Conservation (phyloP, 2,329 filamentous ascomycete genomes). For the Monilinia laxa region DNA sequence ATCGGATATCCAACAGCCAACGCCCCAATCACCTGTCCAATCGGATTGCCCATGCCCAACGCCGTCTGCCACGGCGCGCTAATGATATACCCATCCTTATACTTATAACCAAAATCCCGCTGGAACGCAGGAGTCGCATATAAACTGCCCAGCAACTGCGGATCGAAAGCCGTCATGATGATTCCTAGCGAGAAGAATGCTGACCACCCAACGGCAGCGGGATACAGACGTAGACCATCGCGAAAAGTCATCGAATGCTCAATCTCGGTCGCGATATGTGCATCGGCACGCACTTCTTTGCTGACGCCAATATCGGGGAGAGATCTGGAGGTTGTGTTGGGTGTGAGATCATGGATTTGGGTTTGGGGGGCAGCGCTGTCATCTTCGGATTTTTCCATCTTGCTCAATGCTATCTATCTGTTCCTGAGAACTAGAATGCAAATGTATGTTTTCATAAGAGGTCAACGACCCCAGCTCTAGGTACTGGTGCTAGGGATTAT, state of each 20-base stretch:
- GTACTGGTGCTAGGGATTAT: too few species aligned
- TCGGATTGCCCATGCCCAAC: slow-evolving; percentile 34
- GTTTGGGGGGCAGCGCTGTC: too few species aligned
- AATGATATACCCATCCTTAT: slow-evolving; percentile 31
- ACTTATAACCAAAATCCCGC: slow-evolving; percentile 28
- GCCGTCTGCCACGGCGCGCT: slow-evolving; percentile 36
- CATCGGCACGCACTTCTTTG: not conserved
- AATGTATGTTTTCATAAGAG: too few species aligned
- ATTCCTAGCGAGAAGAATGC: slow-evolving; percentile 34
- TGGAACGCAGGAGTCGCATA: slow-evolving; percentile 36
- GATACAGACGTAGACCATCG: slow-evolving; percentile 31
- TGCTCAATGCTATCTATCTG: not conserved
- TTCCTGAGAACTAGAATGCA: not conserved
- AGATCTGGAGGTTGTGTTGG: not conserved
- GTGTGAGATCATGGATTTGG: too few species aligned
- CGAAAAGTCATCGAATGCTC: slow-evolving; percentile 32
- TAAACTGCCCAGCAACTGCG: slow-evolving; percentile 32
- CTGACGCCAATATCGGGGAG: not conserved
- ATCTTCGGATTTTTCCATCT: not conserved
- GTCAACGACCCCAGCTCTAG: not conserved
- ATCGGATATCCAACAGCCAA: slow-evolving; percentile 48
- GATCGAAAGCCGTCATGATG: slow-evolving; percentile 35
- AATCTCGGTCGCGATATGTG: slow-evolving; percentile 26
- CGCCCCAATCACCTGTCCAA: slow-evolving; percentile 41
- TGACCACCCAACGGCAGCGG: slow-evolving; percentile 32